Evolutionary conservation across 495 filamentous ascomycete species (phyloP).

Genomic region (Aspergillus ellipticus): DNA sequence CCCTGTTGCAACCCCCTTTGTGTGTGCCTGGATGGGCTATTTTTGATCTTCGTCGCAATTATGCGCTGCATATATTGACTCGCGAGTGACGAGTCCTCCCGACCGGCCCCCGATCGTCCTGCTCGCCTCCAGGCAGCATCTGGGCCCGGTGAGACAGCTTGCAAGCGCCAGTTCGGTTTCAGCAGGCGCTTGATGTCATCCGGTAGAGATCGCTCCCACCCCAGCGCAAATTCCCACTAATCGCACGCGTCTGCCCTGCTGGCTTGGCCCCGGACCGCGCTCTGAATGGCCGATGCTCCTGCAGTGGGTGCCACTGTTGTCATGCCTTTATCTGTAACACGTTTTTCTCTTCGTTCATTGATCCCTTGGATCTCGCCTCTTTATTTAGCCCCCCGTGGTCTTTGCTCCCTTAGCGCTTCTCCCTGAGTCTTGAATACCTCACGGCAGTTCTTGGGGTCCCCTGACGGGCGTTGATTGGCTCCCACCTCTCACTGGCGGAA

Average conservation of each 20-base stretch:
- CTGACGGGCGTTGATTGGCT: neutral
- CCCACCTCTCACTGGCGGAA: neutral
- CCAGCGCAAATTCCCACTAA: conserved; percentile 17
- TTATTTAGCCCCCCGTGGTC: neutral
- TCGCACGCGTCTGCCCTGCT: conserved; percentile 6
- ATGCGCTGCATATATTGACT: no score
- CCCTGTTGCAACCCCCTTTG: neutral
- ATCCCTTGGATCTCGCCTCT: neutral
- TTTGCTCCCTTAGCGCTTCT: neutral
- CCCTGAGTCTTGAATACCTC: neutral
- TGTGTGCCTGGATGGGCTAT: no score
- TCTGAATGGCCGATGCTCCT: conserved; percentile 14
- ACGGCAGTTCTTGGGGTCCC: neutral
- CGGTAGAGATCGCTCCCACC: conserved; percentile 22
- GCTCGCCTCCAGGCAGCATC: no score
- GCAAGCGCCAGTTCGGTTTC: conserved; percentile 22
- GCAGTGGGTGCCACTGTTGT: conserved; percentile 16
- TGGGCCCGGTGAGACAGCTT: neutral
- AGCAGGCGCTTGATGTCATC: conserved; percentile 46
- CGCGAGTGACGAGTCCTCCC: no score
- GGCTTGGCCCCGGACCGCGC: conserved; percentile 10
- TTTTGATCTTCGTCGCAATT: no score
- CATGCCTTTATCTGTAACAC: conserved; percentile 21
- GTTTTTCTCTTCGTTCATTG: conserved; percentile 10
- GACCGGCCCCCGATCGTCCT: no score